Evolutionary conservation across 2,329 filamentous ascomycete species (phyloP).

Genomic region (Fusarium pilosicola): DNA sequence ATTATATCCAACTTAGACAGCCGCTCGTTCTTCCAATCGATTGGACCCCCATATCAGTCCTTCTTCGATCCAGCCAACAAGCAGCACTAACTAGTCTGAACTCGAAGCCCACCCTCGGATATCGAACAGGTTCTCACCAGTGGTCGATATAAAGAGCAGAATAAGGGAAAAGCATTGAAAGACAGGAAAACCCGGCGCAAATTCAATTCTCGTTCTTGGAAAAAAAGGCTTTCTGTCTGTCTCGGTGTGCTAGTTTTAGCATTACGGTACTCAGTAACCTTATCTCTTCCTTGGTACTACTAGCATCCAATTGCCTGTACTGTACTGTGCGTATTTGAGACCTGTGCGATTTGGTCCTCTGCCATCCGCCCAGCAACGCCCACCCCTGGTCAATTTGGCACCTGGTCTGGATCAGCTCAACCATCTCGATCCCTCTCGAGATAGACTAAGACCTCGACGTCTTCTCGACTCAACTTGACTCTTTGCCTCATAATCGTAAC

Average conservation of each 20-base stretch:
- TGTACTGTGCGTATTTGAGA: slow-evolving; percentile 36
- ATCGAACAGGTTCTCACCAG: slow-evolving; percentile 5
- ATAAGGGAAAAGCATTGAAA: background rate
- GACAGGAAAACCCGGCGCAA: slow-evolving; percentile 19
- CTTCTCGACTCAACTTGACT: slow-evolving; percentile 19
- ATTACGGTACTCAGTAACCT: slow-evolving; percentile 32
- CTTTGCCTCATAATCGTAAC: slow-evolving; percentile 24
- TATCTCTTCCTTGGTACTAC: slow-evolving; percentile 13
- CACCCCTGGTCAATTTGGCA: slow-evolving; percentile 36
- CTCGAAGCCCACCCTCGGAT: slow-evolving; percentile 1
- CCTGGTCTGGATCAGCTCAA: slow-evolving; percentile 31
- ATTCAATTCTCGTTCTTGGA: slow-evolving; percentile 28
- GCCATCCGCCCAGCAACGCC: slow-evolving; percentile 43
- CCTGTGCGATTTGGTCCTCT: slow-evolving; percentile 32
- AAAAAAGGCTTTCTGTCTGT: slow-evolving; percentile 20
- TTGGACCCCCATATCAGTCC: background rate
- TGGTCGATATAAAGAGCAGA: slow-evolving; percentile 12
- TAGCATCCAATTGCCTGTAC: background rate
- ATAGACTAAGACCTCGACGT: slow-evolving; percentile 30
- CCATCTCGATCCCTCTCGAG: slow-evolving; percentile 34
- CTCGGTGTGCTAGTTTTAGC: slow-evolving; percentile 24
- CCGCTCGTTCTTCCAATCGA: slow-evolving; percentile 24
- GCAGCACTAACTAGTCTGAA: slow-evolving; percentile 3
- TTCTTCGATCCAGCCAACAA: slow-evolving; percentile 1
- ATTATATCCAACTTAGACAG: slow-evolving; percentile 25